These are phyloP conservation scores for Neurospora tetraspora DNA, from an alignment of 495 filamentous ascomycete species.

Conservation along the genomic window DNA sequence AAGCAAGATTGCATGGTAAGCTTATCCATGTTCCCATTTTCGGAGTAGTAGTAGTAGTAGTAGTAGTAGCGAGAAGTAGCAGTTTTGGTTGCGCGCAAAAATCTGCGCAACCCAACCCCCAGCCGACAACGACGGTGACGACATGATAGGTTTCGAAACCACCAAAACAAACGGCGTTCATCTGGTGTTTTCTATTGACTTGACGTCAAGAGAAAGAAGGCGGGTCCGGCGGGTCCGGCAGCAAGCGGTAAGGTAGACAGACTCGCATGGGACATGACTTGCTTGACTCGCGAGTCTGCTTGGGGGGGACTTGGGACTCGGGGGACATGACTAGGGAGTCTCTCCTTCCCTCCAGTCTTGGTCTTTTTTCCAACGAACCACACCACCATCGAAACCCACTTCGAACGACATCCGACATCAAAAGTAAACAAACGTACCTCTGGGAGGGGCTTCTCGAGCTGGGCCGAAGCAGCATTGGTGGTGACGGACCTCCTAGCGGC, in stretches of 20 bases:
- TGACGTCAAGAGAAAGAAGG: background rate
- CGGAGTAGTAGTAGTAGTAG: background rate
- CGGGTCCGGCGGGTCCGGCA: background rate
- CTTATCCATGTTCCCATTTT: background rate
- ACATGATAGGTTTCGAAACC: background rate
- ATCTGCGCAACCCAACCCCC: background rate
- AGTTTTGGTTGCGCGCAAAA: background rate
- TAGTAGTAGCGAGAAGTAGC: background rate
- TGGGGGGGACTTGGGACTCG: background rate
- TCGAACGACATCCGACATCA: background rate
- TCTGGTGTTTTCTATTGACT: background rate
- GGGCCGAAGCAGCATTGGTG: constrained; percentile 84
- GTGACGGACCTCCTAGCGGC: constrained; percentile 58
- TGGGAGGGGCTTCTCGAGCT: constrained; percentile 79
- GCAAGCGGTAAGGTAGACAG: background rate
- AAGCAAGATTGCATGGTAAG: background rate
- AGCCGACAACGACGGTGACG: background rate
- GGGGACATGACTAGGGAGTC: background rate
- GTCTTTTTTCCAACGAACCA: background rate
- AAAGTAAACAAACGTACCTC: constrained; percentile 33
- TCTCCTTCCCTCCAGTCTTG: background rate
- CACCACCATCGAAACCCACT: background rate
- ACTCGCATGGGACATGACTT: background rate
- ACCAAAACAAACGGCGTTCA: background rate
- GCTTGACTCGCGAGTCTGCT: background rate